Percentiles rank a stretch among this genome's conserved stretches.
phyloP scores from a whole-genome alignment of 2,329 filamentous ascomycete species.

The Rugonectria rugulosa region DNA sequence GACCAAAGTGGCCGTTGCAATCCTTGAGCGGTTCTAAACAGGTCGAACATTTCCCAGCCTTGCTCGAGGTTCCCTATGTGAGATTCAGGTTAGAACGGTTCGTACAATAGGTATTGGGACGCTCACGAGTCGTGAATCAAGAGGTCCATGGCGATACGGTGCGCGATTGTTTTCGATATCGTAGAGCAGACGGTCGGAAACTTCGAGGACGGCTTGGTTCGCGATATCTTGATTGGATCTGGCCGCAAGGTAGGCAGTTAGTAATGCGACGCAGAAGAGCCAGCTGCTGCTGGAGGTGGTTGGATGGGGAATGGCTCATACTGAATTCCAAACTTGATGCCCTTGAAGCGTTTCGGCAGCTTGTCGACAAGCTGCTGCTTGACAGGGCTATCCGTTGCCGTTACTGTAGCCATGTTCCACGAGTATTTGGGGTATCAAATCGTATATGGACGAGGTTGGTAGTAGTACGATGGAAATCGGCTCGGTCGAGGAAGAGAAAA shows the following conservation, averaged over 20 bases:
- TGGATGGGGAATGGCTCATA: conserved; percentile 50
- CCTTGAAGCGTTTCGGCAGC: conserved; percentile 89
- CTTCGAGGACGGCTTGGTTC: conserved; percentile 92
- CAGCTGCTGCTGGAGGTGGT: neutral
- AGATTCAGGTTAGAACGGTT: neutral
- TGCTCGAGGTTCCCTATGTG: conserved; percentile 79
- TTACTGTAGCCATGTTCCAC: conserved; percentile 22
- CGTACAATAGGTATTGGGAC: neutral
- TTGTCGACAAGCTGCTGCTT: conserved; percentile 93
- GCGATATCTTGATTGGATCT: conserved; percentile 94
- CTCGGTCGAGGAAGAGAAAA: neutral
- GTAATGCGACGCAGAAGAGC: neutral
- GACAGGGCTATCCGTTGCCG: conserved; percentile 48
- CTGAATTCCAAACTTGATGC: conserved; percentile 94
- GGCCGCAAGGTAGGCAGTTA: conserved; percentile 4
- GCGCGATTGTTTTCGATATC: conserved; percentile 82
- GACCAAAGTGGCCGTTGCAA: conserved; percentile 95
- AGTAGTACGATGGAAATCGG: neutral
- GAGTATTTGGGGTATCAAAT: neutral
- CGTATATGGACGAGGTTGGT: neutral
- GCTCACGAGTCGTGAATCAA: conserved; percentile 79
- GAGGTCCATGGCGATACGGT: conserved; percentile 81
- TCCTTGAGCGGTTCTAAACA: conserved; percentile 82
- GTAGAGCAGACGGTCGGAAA: conserved; percentile 93
- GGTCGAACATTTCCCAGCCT: conserved; percentile 79